These are phyloP conservation scores for Boeremia lycopersici DNA, from an alignment of 2,329 filamentous ascomycete genomes.

Conservation along the genomic window DNA sequence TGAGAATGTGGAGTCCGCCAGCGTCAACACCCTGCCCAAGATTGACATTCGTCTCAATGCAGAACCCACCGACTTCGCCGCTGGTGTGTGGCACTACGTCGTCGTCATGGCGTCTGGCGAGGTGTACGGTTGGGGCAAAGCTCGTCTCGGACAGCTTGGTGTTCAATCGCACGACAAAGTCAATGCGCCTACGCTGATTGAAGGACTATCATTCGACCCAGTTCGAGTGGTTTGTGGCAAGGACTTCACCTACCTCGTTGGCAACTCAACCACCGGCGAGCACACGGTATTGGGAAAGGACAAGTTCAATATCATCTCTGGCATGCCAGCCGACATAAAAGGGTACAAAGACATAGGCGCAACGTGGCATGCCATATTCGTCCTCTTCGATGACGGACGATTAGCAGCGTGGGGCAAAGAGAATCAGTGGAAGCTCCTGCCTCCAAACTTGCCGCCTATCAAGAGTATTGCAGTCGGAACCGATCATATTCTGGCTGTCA, in stretches of 20 bases:
- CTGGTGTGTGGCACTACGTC: slow-evolving; percentile 79
- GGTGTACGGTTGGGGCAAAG: slow-evolving; percentile 87
- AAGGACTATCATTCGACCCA: slow-evolving; percentile 65
- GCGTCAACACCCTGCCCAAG: neutral
- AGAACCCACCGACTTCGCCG: slow-evolving; percentile 66
- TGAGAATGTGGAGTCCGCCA: neutral
- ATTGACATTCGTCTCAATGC: slow-evolving; percentile 2
- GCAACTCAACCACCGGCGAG: slow-evolving; percentile 60
- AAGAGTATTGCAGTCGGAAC: slow-evolving; percentile 78
- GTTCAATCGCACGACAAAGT: slow-evolving; percentile 51
- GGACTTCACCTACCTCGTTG: slow-evolving; percentile 80
- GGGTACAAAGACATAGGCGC: slow-evolving; percentile 73
- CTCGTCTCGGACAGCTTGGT: slow-evolving; percentile 84
- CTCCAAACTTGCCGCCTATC: slow-evolving; percentile 64
- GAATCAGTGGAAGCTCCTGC: slow-evolving; percentile 81
- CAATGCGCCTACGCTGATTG: slow-evolving; percentile 22
- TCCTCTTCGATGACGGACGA: slow-evolving; percentile 65
- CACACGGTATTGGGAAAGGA: slow-evolving; percentile 74
- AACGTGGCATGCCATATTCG: slow-evolving; percentile 82
- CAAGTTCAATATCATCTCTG: slow-evolving; percentile 70
- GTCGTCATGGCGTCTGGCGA: slow-evolving; percentile 75
- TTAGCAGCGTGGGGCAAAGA: slow-evolving; percentile 80
- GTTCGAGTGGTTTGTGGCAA: slow-evolving; percentile 75
- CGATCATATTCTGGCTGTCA: slow-evolving; percentile 82
- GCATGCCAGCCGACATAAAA: slow-evolving; percentile 59